These are phyloP conservation scores for Groenewaldozyma salmanticensis DNA, from an alignment of 805 yeast species.

Conservation along the genomic window DNA sequence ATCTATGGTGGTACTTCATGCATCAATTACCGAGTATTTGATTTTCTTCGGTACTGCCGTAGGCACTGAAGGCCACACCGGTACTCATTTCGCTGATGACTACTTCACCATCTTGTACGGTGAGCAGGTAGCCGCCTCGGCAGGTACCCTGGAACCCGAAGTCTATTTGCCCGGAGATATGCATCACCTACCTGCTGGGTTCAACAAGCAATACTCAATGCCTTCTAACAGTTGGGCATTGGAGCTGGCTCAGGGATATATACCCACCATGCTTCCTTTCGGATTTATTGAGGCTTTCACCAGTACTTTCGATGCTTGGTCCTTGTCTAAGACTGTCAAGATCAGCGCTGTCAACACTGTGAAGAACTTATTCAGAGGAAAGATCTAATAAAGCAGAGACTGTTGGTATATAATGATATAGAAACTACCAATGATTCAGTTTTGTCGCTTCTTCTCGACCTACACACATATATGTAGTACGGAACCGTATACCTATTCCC, in stretches of 20 bases:
- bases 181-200: slow-evolving; percentile 68
- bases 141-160: slow-evolving; percentile 54
- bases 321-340: slow-evolving; percentile 58
- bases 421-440: too few species aligned
- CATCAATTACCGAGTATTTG: slow-evolving; percentile 85
- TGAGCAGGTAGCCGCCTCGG: slow-evolving; percentile 60
- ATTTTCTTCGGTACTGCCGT: slow-evolving; percentile 88
- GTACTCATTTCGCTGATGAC: slow-evolving; percentile 95
- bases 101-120: slow-evolving; percentile 87
- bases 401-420: too few species aligned
- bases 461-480: too few species aligned
- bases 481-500: too few species aligned
- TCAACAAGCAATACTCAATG: slow-evolving; percentile 79
- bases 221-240: slow-evolving; percentile 75
- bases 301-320: slow-evolving; percentile 69
- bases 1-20: slow-evolving; percentile 88
- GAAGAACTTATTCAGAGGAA: slow-evolving; percentile 55
- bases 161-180: slow-evolving; percentile 80
- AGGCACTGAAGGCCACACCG: slow-evolving; percentile 95
- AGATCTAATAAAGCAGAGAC: slow-evolving; percentile 42
- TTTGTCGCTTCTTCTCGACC: too few species aligned
- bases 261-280: slow-evolving; percentile 95
- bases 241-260: slow-evolving; percentile 98
- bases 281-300: slow-evolving; percentile 75
- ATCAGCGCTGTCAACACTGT: slow-evolving; percentile 75